Evolutionary conservation across 1,139 yeast species (phyloP), one percentile per base, ranked within the genome.

Genomic region (Geotrichum fermentans): DNA sequence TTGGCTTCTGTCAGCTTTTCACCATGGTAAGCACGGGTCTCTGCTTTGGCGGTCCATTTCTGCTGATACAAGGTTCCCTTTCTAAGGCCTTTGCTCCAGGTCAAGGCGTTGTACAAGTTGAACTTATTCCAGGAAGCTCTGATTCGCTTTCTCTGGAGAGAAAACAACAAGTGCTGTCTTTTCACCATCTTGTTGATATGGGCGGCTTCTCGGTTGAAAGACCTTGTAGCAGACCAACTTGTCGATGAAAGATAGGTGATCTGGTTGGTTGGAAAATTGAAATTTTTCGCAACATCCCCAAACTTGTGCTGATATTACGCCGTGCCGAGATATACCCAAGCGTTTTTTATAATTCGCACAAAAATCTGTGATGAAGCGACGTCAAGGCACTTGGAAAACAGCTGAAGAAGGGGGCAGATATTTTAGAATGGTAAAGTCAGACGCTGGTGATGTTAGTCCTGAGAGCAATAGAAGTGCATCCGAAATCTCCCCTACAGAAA

Each of bases 11-110:
- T 84, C 51, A 92, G 69, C 64, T 85, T 90, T 62, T 92, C 97
- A 58, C 98, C 98, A 65, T 92, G 98, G 66, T 92, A 92, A 1
- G 94, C 84, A 70, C 98, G 79, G 3, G 97, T 83, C 64, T 89
- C 97, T 62, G 83, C 83, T 67, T 94, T 92, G 48, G 97, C 83
- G 8, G 75, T 71, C 90, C 96, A 92, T 70, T 89, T 88, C 68
- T 90, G 96, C 69, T 89, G 96, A 70, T 76, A 92, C 52, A 87
- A 70, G 14, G 89, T 78, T 61, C 77, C 79, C 8, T 80, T 76
- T 51, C 73, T 78, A 51, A 71, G 73, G 80, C 57, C 56, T 55
- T 65, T 61, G 47, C 63, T 53, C 60, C 57, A 68, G 11, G 67
- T 64, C 56, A 63, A 83, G 55, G 90, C 70, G 63, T 92, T 92